phyloP scores from a whole-genome alignment of 2,329 filamentous ascomycete genomes.

The Microcyclosporella mali region DNA sequence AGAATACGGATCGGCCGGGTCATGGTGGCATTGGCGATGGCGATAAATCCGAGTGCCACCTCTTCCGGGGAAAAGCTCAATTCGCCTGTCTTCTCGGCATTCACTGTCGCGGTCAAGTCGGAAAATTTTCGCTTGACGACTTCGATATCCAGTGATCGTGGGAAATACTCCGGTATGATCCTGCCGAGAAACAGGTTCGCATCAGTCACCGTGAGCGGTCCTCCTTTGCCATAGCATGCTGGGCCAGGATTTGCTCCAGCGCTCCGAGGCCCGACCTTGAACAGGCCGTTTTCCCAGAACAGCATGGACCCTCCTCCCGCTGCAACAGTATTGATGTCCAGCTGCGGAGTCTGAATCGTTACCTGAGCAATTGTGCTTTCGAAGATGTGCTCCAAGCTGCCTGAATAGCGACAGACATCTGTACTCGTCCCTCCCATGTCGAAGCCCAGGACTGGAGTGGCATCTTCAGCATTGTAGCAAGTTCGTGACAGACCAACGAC shows the following conservation, averaged over 20 bases:
- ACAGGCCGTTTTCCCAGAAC: constrained; percentile 21
- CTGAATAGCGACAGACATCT: constrained; percentile 31
- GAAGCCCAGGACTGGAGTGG: constrained; percentile 27
- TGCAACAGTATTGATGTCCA: constrained; percentile 35
- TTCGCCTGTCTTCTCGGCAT: constrained; percentile 40
- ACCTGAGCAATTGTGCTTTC: constrained; percentile 33
- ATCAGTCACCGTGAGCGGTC: constrained; percentile 33
- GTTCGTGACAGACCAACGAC: constrained; percentile 32
- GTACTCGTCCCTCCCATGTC: constrained; percentile 29
- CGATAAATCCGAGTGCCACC: constrained; percentile 77
- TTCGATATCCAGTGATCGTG: constrained; percentile 22
- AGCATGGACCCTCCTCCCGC: constrained; percentile 45
- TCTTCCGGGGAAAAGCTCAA: constrained; percentile 68
- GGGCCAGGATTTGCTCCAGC: constrained; percentile 30
- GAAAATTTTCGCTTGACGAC: constrained; percentile 13
- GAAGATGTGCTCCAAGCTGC: constrained; percentile 30
- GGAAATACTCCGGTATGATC: constrained; percentile 29
- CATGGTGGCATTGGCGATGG: constrained; percentile 83
- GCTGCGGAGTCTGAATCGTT: constrained; percentile 29
- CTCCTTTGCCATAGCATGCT: constrained; percentile 32
- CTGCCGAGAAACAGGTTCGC: constrained; percentile 33
- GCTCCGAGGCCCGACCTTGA: constrained; percentile 18
- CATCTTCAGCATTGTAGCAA: constrained; percentile 24
- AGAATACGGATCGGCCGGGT: constrained; percentile 77
- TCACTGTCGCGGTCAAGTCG: constrained; percentile 16